Evolutionary conservation across 495 filamentous ascomycete species (phyloP).

Genomic region (Lindgomyces ingoldianus): DNA sequence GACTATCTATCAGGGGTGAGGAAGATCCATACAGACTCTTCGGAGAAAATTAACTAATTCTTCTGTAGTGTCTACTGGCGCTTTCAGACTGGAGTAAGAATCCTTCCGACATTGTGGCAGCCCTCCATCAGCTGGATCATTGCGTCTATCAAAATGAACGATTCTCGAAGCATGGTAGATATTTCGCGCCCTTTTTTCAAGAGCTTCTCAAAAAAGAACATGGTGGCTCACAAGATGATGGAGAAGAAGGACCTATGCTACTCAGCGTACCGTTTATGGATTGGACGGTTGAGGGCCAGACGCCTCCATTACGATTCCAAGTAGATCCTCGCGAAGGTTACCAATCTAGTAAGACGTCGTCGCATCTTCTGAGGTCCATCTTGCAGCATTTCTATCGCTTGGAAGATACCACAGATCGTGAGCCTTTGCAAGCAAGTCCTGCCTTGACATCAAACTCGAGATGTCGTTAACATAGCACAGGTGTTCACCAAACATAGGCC

Average conservation of each 20-base stretch:
- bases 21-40: neutral
- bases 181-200: constrained; percentile 46
- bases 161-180: constrained; percentile 48
- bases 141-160: constrained; percentile 43
- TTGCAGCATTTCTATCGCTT: constrained; percentile 47
- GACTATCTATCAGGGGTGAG: constrained; percentile 42
- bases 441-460: neutral
- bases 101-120: constrained; percentile 1
- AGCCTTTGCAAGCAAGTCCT: constrained; percentile 31
- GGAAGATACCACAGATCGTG: constrained; percentile 46
- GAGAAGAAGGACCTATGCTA: constrained; percentile 37
- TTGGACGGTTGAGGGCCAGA: constrained; percentile 41
- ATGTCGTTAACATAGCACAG: neutral
- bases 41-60: neutral
- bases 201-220: constrained; percentile 21
- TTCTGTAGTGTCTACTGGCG: constrained; percentile 31
- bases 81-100: constrained; percentile 36
- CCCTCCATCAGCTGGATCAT: constrained; percentile 39
- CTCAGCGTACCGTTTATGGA: constrained; percentile 47
- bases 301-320: constrained; percentile 45
- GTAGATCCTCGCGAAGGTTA: constrained; percentile 46
- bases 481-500: constrained; percentile 47
- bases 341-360: constrained; percentile 38
- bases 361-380: constrained; percentile 43
- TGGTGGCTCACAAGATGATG: neutral